These are phyloP conservation scores for Albifimbria verrucaria DNA, from an alignment of 2,329 filamentous ascomycete species.

Conservation along the genomic window DNA sequence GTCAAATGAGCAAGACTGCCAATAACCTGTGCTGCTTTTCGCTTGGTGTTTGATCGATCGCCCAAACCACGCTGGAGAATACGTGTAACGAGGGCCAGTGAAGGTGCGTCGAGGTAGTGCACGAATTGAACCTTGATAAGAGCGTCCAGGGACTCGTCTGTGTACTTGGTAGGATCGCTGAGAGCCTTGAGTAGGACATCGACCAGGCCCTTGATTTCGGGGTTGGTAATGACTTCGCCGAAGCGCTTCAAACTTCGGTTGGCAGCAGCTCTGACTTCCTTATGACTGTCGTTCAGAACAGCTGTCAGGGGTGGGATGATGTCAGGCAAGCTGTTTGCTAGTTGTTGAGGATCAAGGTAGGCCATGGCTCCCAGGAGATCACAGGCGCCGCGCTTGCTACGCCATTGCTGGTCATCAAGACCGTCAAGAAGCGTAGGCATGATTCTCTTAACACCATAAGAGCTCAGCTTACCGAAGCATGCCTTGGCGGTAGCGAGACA, in stretches of 20 bases:
- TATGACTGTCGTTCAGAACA: slow-evolving; percentile 95
- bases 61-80: slow-evolving; percentile 90
- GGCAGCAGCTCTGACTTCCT: slow-evolving; percentile 87
- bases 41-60: slow-evolving; percentile 90
- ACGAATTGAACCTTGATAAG: slow-evolving; percentile 98
- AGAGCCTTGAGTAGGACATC: slow-evolving; percentile 91
- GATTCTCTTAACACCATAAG: slow-evolving; percentile 93
- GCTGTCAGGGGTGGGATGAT: slow-evolving; percentile 95
- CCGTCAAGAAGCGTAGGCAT: slow-evolving; percentile 88
- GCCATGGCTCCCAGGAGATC: slow-evolving; percentile 97
- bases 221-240: slow-evolving; percentile 96
- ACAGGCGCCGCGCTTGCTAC: slow-evolving; percentile 96
- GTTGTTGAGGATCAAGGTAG: slow-evolving; percentile 92
- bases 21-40: slow-evolving; percentile 96
- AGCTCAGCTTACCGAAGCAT: slow-evolving; percentile 89
- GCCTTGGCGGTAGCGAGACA: slow-evolving; percentile 92
- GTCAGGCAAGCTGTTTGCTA: slow-evolving; percentile 86
- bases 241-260: slow-evolving; percentile 97
- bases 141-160: slow-evolving; percentile 87
- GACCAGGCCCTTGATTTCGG: slow-evolving; percentile 91
- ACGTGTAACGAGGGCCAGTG: slow-evolving; percentile 87
- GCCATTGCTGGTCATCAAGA: slow-evolving; percentile 93
- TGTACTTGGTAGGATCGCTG: slow-evolving; percentile 96
- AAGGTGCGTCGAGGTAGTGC: slow-evolving; percentile 97
- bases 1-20: slow-evolving; percentile 96